Evolutionary conservation across 1,284 basidiomycete species (phyloP).

Genomic region (Trametes sp.): DNA sequence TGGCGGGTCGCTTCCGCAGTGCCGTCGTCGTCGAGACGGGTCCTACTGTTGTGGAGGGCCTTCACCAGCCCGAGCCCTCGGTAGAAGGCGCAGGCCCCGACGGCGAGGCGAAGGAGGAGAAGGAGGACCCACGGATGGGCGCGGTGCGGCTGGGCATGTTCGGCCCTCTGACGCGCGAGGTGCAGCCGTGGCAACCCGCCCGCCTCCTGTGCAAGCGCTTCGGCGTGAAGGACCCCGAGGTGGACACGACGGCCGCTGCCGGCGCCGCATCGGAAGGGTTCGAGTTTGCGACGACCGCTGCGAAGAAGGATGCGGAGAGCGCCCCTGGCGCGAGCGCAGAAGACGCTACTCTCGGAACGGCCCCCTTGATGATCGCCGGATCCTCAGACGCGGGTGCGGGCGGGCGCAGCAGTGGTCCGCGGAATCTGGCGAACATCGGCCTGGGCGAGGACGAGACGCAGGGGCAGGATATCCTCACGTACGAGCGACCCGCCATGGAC

Average conservation of each 20-base stretch:
- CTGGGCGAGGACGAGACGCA: slow-evolving; percentile 89
- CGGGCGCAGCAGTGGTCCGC: slow-evolving; percentile 43
- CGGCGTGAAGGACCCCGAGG: slow-evolving; percentile 85
- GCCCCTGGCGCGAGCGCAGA: slow-evolving; percentile 29
- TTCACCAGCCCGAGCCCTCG: slow-evolving; percentile 66
- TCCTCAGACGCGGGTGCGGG: slow-evolving; percentile 8
- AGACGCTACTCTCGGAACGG: slow-evolving; percentile 22
- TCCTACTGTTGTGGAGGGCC: slow-evolving; percentile 73
- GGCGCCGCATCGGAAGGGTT: slow-evolving; percentile 27
- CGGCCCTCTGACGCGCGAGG: slow-evolving; percentile 83
- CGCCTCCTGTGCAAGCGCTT: slow-evolving; percentile 94
- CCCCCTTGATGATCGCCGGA: slow-evolving; percentile 33
- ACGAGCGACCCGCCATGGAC: slow-evolving; percentile 87
- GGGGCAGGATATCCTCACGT: slow-evolving; percentile 86
- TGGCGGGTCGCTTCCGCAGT: slow-evolving; percentile 92
- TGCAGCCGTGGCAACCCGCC: slow-evolving; percentile 80
- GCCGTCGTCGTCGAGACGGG: slow-evolving; percentile 71
- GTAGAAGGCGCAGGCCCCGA: slow-evolving; percentile 42
- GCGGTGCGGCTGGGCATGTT: slow-evolving; percentile 90
- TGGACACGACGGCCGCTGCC: slow-evolving; percentile 33
- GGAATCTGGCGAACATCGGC: slow-evolving; percentile 81
- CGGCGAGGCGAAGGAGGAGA: slow-evolving; percentile 53
- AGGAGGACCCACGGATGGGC: slow-evolving; percentile 75
- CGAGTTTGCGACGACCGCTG: slow-evolving; percentile 30
- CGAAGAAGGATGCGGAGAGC: slow-evolving; percentile 28